Base-by-base conservation (phyloP, 2,329 filamentous ascomycete species). In the Sporothrix inflata region DNA sequence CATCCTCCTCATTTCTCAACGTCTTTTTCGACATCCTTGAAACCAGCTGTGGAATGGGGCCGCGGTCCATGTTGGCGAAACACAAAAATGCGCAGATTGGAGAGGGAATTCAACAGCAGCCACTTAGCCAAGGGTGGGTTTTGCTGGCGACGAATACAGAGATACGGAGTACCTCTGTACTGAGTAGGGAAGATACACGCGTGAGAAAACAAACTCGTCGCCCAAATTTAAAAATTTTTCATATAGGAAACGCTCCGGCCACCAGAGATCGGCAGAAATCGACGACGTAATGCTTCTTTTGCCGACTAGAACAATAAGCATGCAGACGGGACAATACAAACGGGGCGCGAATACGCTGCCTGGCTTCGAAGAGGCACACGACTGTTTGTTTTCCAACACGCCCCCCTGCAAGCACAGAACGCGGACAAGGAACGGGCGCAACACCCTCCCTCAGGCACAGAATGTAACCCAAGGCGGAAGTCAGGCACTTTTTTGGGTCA, bases 401-500 rank as follows among this genome's bases (percentile, higher is more conserved):
- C 47, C 47, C 49, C 38, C 49, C 21, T 69, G 38, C 67, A 57
- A 24, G 40, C 7, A 21, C 3, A 69, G 5, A 57, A 27, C 30
- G 34, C 42, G 9, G 8, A 34, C 42, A 14, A 30, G 24, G 24
- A 55, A 55, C 51, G 30, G 55, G 14, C 30, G 38, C 27, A 34
- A 6, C 65, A 67, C 19, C 30, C 19, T 49, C 12, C 14, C 16
- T 27, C 49, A 69, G 66, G 47, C 47, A 34, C 68, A 70, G 8
- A 47, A 60, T 70, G 67, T 60, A 70, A 70, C 68, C 68, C 40
- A n/a, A 60, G 68, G 68, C 68, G 68, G 68, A 60, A 47, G 9
- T 7, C 53, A 55, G 51, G 24, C 19, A 30, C 24, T 30, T 60
- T 27, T 69, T 60, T 16, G 51, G 67, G 51, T 9, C 51, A 47